Percentiles rank a stretch among this genome's conserved stretches.
phyloP scores from a whole-genome alignment of 208 protist genomes.

The Porcisia deanei region DNA sequence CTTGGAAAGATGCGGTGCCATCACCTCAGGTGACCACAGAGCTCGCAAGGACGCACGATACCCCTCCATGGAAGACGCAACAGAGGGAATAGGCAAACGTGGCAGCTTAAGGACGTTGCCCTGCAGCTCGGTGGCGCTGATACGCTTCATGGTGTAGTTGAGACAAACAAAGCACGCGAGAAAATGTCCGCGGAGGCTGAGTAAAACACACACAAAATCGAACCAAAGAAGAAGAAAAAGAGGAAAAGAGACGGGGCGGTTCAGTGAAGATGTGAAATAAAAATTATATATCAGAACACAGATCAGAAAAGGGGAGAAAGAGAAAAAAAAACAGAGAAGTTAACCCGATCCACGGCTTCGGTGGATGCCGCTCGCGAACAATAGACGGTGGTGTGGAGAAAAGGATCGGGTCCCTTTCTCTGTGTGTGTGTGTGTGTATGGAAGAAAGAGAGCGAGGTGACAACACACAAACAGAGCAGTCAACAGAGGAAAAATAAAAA shows the following conservation, averaged over 20 bases:
- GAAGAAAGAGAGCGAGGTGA: not conserved
- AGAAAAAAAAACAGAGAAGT: not conserved
- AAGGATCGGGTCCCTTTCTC: constrained; percentile 5
- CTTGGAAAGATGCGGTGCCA: constrained; percentile 57
- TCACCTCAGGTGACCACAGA: constrained; percentile 58
- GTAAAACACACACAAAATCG: not conserved
- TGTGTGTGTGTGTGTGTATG: not conserved
- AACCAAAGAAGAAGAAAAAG: not conserved
- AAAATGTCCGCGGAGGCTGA: not conserved
- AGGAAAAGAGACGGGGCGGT: not conserved
- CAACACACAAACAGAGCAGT: no score
- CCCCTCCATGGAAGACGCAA: constrained; percentile 55
- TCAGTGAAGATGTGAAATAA: not conserved
- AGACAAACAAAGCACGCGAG: not conserved
- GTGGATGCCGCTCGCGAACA: not conserved
- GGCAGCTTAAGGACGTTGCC: constrained; percentile 80
- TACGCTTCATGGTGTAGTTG: constrained; percentile 54
- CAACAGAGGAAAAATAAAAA: no score
- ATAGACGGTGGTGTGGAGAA: not conserved
- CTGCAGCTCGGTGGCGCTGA: constrained; percentile 48
- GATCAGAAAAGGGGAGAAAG: not conserved
- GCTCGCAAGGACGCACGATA: constrained; percentile 62
- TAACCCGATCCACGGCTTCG: not conserved
- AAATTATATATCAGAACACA: not conserved
- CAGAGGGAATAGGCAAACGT: constrained; percentile 71